phyloP scores from a whole-genome alignment of 306 rosid genomes.

The Castanopsis chinensis region DNA sequence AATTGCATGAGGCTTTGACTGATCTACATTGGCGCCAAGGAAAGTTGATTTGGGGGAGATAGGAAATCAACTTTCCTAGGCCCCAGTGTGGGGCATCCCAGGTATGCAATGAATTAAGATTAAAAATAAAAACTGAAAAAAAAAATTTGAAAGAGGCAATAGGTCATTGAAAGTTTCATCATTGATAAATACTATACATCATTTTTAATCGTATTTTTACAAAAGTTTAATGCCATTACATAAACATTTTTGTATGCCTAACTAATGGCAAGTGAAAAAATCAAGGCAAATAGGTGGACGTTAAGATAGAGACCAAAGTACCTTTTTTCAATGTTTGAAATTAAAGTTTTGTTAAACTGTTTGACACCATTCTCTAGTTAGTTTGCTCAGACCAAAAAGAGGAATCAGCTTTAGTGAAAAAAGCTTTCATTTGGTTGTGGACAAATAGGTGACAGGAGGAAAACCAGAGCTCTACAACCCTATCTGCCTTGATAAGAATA shows the following conservation, averaged over 20 bases:
- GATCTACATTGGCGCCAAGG: no score
- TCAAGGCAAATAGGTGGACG: no score
- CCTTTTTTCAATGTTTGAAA: neutral
- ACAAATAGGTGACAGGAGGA: neutral
- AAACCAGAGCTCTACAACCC: constrained; percentile 19
- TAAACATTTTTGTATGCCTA: neutral
- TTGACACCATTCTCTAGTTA: constrained; percentile 2
- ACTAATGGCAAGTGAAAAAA: no score
- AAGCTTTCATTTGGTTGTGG: constrained; percentile 19
- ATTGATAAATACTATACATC: neutral
- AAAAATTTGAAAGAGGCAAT: neutral
- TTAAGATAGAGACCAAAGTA: neutral
- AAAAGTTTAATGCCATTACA: neutral
- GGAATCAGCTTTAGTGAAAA: no score
- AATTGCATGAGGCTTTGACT: no score
- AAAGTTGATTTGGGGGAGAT: no score
- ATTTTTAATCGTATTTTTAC: constrained; percentile 1
- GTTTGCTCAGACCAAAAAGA: neutral
- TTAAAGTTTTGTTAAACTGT: neutral
- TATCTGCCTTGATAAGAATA: neutral
- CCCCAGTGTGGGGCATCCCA: neutral
- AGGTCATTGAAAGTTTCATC: neutral
- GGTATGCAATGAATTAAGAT: neutral
- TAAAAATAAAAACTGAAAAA: neutral
- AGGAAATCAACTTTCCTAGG: no score